These are phyloP conservation scores for Daldinia childiae DNA, from an alignment of 495 filamentous ascomycete genomes.

Conservation along the genomic window DNA sequence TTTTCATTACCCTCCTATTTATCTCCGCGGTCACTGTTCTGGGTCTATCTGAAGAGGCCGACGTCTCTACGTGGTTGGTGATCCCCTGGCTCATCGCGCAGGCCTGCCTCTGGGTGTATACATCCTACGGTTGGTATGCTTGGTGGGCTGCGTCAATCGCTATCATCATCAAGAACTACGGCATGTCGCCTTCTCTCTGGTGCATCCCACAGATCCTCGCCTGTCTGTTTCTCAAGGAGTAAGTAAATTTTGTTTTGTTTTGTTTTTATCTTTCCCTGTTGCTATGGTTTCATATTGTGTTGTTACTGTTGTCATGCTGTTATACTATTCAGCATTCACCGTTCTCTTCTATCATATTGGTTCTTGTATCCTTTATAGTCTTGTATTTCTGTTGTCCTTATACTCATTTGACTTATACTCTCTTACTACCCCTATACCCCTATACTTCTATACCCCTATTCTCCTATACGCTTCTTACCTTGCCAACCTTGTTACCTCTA, in stretches of 20 bases:
- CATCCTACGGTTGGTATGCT: conserved; percentile 19
- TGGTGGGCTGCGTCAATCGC: background rate
- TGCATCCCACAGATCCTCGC: background rate
- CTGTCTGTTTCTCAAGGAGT: background rate
- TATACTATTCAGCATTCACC: background rate
- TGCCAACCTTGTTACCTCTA: background rate
- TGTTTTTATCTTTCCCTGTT: background rate
- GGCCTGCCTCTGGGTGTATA: conserved; percentile 10
- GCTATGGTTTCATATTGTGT: background rate
- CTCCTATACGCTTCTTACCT: background rate
- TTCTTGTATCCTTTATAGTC: background rate
- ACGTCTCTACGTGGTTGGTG: conserved; percentile 15
- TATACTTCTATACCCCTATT: background rate
- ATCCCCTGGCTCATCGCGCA: conserved; percentile 1
- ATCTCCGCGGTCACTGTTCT: background rate
- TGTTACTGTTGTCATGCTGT: background rate
- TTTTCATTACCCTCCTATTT: background rate
- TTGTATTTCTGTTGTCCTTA: background rate
- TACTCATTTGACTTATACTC: background rate
- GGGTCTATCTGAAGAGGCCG: background rate
- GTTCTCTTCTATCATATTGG: background rate
- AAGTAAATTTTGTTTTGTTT: conserved; percentile 4
- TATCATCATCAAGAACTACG: background rate
- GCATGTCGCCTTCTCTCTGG: background rate
- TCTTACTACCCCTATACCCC: background rate